Evolutionary conservation across 2,329 filamentous ascomycete genomes (phyloP), one percentile per base, ranked within the genome.

Genomic region (Fusarium equiseti): DNA sequence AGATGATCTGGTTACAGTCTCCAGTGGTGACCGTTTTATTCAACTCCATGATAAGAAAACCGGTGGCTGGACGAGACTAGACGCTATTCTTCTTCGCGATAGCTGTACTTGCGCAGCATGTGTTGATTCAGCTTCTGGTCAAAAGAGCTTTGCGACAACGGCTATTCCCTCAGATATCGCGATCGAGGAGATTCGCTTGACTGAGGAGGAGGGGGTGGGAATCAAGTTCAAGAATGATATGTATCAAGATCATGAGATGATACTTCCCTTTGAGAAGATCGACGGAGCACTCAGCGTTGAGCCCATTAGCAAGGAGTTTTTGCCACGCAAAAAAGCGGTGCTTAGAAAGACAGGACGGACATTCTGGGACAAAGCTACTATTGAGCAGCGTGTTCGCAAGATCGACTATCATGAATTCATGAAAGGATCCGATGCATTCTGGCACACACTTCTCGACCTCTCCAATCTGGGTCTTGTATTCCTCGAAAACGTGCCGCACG

Each of bases 391-490:
- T n/a, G 82, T 89, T 13, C 81, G 83, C 51, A 89, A 87, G 79
- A 83, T 96, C 45, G 83, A 89, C 57, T 97, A 92, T 79, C 76
- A 88, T 0, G 88, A 90, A 42, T 98, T 94, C 80, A 91, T 97
- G 85, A 76, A 81, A 20, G 88, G 88, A 50, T 75, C 79, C 1
- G 83, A 83, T 1, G 74, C 77, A 38, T 89, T 97, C 59, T 87
- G 86, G 74, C 77, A 83, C 5, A 90, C 88, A 5, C 82, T 97
- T 56, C 79, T 83, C 15, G 85, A 90, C 53, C 83, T 98, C 6
- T 81, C 87, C 38, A 82, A 82, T 32, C 86, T 90, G 53, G 96
- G 96, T 1, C 82, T 98, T 1, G 82, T 97, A 18, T 93, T 97
- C 79, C 80, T 98, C 29, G 88, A 87, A 51, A 87, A 89, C 65